phyloP scores from a whole-genome alignment of 805 yeast species.

The Saturnispora besseyi region DNA sequence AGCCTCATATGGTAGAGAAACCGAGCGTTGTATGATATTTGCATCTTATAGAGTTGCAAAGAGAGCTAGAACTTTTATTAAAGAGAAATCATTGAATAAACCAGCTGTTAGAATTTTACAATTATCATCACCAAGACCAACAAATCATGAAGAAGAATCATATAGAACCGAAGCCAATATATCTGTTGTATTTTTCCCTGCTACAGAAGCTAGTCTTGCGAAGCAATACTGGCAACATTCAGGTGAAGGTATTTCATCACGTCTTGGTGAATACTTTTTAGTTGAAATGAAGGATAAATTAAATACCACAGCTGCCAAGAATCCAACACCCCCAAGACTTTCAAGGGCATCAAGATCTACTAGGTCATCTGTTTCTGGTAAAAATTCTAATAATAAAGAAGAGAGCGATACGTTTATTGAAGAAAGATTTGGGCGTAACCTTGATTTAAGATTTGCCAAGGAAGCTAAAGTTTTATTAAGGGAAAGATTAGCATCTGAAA shows the following conservation, averaged over 20 bases:
- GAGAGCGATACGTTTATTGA: constrained; percentile 68
- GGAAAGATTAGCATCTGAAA: constrained; percentile 64
- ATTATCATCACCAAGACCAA: constrained; percentile 62
- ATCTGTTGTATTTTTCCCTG: constrained; percentile 72
- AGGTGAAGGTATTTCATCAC: constrained; percentile 92
- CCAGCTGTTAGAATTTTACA: constrained; percentile 56
- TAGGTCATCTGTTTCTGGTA: constrained; percentile 20
- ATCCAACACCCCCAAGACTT: constrained; percentile 12
- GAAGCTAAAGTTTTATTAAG: constrained; percentile 70
- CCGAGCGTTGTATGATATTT: constrained; percentile 66
- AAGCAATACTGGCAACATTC: constrained; percentile 95
- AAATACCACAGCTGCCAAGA: constrained; percentile 19
- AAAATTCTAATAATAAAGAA: constrained; percentile 18
- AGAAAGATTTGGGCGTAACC: constrained; percentile 82
- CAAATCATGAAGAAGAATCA: constrained; percentile 47
- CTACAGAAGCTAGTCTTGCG: constrained; percentile 49
- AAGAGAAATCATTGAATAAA: constrained; percentile 30
- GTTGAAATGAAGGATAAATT: constrained; percentile 43
- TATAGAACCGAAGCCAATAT: constrained; percentile 58
- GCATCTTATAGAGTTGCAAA: constrained; percentile 75
- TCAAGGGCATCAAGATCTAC: constrained; percentile 20
- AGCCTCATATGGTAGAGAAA: constrained; percentile 67
- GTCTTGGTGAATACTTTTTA: constrained; percentile 78
- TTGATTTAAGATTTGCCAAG: constrained; percentile 65
- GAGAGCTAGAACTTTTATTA: constrained; percentile 74